These are phyloP conservation scores for Amorphotheca resinae DNA, from an alignment of 495 filamentous ascomycete genomes.

Conservation along the genomic window DNA sequence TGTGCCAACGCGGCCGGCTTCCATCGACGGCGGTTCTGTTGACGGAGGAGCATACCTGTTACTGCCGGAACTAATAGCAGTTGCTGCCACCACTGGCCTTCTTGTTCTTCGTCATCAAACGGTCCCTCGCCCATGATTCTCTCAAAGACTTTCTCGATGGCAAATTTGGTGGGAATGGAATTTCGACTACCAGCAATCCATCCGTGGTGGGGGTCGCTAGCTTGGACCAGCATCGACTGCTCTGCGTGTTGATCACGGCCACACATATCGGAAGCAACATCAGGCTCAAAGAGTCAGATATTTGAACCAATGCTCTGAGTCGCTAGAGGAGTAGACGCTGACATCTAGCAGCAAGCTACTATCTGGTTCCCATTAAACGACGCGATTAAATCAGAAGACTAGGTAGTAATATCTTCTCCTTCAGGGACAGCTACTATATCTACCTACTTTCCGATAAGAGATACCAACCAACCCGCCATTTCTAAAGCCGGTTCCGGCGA, in stretches of 20 bases:
- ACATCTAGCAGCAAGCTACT: conserved; percentile 28
- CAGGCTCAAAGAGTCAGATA: conserved; percentile 23
- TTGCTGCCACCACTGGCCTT: conserved; percentile 24
- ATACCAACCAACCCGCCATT: too few relatives aligned
- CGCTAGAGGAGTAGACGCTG: conserved; percentile 28
- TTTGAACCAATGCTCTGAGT: conserved; percentile 27
- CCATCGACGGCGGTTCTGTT: conserved; percentile 24
- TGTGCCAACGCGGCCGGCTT: conserved; percentile 21
- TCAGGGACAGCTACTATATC: too few relatives aligned
- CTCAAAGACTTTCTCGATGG: conserved; percentile 20
- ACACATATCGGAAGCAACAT: conserved; percentile 18
- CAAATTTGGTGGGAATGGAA: conserved; percentile 13
- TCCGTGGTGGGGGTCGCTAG: conserved; percentile 19
- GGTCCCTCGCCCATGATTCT: conserved; percentile 4
- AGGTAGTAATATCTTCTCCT: too few relatives aligned
- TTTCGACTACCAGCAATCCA: conserved; percentile 21
- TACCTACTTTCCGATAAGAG: too few relatives aligned
- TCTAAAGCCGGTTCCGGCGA: too few relatives aligned
- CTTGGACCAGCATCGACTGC: conserved; percentile 13
- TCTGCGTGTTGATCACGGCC: conserved; percentile 3
- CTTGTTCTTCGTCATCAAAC: conserved; percentile 19
- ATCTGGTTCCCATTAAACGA: conserved; percentile 26
- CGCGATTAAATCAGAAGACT: too few relatives aligned
- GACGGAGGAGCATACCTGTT: conserved; percentile 23
- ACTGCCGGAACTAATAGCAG: conserved; percentile 23